These are phyloP conservation scores for Fusarium sp. DNA, from an alignment of 2,329 filamentous ascomycete species.

Conservation along the genomic window DNA sequence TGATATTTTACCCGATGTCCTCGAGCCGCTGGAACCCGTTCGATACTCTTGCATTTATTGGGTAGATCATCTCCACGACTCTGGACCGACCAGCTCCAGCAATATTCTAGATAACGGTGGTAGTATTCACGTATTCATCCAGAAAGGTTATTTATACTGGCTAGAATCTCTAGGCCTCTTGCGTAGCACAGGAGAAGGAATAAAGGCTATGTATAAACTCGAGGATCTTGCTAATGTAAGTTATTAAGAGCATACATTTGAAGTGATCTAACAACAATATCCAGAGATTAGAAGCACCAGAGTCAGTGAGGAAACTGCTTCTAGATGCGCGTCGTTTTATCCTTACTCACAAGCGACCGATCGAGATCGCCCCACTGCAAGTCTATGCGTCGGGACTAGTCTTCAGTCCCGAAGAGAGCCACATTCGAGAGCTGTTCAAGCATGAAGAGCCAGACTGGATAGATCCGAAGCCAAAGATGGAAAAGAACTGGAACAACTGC, in stretches of 20 bases:
- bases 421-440: neutral
- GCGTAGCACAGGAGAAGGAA: rapidly evolving
- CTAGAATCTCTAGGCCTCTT: neutral
- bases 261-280: rapidly evolving
- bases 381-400: neutral
- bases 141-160: neutral
- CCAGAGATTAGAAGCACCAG: rapidly evolving
- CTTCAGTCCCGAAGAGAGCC: neutral
- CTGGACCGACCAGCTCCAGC: too few relatives aligned
- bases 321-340: neutral
- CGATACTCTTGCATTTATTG: neutral
- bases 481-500: neutral
- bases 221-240: neutral
- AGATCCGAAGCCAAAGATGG: neutral
- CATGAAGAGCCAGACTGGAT: neutral
- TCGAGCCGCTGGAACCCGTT: rapidly evolving
- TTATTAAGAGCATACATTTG: too few relatives aligned
- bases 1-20: rapidly evolving
- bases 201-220: rapidly evolving
- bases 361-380: neutral
- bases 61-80: neutral
- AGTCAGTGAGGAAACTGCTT: rapidly evolving
- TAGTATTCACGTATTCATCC: rapidly evolving
- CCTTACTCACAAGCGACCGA: neutral
- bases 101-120: too few relatives aligned